phyloP scores from a whole-genome alignment of 352 stramenopile species.

The Aphanomyces astaci region DNA sequence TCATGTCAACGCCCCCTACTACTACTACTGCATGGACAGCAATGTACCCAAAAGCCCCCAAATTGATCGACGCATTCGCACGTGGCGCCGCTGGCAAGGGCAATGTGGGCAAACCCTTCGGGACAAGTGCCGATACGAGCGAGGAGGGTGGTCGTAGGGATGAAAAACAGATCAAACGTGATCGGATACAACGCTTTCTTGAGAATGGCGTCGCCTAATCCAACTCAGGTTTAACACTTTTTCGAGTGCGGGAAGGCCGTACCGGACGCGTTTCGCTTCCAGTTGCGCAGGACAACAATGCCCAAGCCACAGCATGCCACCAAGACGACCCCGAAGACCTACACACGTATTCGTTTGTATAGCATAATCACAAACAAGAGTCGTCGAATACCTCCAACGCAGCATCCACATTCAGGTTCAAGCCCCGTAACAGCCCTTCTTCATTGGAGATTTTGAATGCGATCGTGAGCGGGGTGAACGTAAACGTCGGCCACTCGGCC shows the following conservation, averaged over 20 bases:
- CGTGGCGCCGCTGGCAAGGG: neutral
- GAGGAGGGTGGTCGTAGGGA: constrained; percentile 3
- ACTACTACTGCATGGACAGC: no score
- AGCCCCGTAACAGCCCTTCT: neutral
- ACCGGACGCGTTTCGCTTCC: neutral
- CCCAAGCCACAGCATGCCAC: neutral
- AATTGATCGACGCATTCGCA: constrained; percentile 13
- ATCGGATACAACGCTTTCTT: constrained; percentile 13
- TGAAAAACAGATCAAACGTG: constrained; percentile 20
- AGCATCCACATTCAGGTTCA: neutral
- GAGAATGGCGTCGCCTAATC: neutral
- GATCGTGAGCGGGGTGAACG: constrained; percentile 19
- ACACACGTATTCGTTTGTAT: no score
- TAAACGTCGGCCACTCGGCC: constrained; percentile 18
- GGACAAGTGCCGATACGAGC: constrained; percentile 8
- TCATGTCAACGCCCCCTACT: no score
- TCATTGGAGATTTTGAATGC: constrained; percentile 8
- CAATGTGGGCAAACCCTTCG: constrained; percentile 1
- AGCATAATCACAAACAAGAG: no score
- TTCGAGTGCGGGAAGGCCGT: neutral
- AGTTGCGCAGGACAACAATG: constrained; percentile 2
- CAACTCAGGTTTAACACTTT: neutral
- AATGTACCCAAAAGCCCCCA: constrained; percentile 11
- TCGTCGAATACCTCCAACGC: neutral
- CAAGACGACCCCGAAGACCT: neutral